phyloP scores from a whole-genome alignment of 1,284 basidiomycete genomes.

The Coriolopsis trogii region DNA sequence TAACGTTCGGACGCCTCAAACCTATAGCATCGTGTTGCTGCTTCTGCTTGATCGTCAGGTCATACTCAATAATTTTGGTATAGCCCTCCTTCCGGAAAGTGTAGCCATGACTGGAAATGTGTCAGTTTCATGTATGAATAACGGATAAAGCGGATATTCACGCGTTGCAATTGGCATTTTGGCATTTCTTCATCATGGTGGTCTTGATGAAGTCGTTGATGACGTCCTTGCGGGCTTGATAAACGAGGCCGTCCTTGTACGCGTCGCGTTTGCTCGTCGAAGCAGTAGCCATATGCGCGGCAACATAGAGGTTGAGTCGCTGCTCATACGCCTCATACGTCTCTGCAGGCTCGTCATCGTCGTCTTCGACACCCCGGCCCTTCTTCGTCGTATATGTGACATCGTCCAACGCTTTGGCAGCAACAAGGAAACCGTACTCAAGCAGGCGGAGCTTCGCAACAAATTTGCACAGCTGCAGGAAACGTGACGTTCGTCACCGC shows the following conservation, averaged over 20 bases:
- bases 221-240: slow-evolving; percentile 83
- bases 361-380: slow-evolving; percentile 43
- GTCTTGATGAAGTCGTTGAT: slow-evolving; percentile 85
- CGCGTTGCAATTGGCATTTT: slow-evolving; percentile 78
- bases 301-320: slow-evolving; percentile 77
- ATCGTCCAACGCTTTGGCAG: slow-evolving; percentile 78
- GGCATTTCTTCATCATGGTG: slow-evolving; percentile 74
- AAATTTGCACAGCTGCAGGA: slow-evolving; percentile 85
- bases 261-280: slow-evolving; percentile 71
- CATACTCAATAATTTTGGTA: slow-evolving; percentile 95
- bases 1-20: slow-evolving; percentile 74
- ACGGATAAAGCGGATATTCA: slow-evolving; percentile 47
- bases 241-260: slow-evolving; percentile 90
- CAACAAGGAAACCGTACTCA: slow-evolving; percentile 88
- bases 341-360: slow-evolving; percentile 49
- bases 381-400: slow-evolving; percentile 43
- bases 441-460: slow-evolving; percentile 88
- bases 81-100: slow-evolving; percentile 94
- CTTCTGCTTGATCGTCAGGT: slow-evolving; percentile 83
- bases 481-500: background rate
- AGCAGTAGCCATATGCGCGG: slow-evolving; percentile 60
- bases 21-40: slow-evolving; percentile 55
- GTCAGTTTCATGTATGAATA: background rate
- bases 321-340: slow-evolving; percentile 68
- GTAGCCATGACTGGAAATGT: slow-evolving; percentile 67